These are phyloP conservation scores for Linum usitatissimum DNA, from an alignment of 345 rosid genomes.

Conservation along the genomic window DNA sequence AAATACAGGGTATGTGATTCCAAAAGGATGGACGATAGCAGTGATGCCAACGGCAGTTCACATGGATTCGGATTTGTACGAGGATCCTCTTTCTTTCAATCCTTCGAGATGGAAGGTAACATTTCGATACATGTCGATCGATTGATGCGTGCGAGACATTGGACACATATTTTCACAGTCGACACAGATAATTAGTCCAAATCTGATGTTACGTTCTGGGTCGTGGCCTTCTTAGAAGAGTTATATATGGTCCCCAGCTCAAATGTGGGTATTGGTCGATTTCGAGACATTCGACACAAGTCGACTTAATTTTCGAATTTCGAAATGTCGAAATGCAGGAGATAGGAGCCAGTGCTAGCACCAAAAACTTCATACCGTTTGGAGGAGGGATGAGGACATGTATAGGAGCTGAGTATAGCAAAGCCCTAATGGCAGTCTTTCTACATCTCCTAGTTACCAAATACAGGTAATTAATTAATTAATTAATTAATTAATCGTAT, in stretches of 20 bases:
- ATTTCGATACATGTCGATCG: too few relatives aligned
- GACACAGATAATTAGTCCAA: too few relatives aligned
- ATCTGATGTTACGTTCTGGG: too few relatives aligned
- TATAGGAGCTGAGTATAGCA: conserved; percentile 22
- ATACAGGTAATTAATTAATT: conserved; percentile 11
- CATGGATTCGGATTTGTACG: conserved; percentile 14
- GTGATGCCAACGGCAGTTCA: conserved; percentile 18
- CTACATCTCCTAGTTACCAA: conserved; percentile 18
- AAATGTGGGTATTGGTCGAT: too few relatives aligned
- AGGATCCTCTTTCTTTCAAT: conserved; percentile 19
- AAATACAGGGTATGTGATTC: conserved; percentile 23
- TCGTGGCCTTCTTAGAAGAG: too few relatives aligned
- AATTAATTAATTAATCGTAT: neutral
- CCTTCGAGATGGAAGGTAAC: conserved; percentile 27
- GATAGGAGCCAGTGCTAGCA: conserved; percentile 6
- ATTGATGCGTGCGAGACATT: too few relatives aligned
- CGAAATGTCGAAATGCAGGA: conserved; percentile 1
- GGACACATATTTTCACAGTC: too few relatives aligned
- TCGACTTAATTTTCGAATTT: too few relatives aligned
- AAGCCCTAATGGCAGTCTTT: conserved; percentile 13
- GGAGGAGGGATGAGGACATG: conserved; percentile 20
- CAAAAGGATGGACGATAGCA: conserved; percentile 19
- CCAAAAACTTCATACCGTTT: conserved; percentile 20
- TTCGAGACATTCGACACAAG: too few relatives aligned
- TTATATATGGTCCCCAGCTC: too few relatives aligned